Evolutionary conservation across 2,329 filamentous ascomycete genomes (phyloP), one percentile per base, ranked within the genome.

Genomic region (Talaromyces sp.): DNA sequence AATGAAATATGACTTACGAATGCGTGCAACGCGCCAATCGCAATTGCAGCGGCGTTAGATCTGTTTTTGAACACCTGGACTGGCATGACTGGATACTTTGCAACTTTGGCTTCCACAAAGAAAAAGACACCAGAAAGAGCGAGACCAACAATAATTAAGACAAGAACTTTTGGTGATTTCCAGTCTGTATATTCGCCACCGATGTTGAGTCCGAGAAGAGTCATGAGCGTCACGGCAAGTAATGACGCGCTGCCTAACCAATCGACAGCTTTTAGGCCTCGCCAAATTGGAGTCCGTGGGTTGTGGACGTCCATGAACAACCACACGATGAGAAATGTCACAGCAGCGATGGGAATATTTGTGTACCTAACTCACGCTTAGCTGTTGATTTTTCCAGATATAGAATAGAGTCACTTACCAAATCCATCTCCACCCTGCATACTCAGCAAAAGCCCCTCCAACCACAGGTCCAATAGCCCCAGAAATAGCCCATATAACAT

Each of bases 51-150:
- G 9, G 58, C 58, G n/a, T 60, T 72, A 3, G 71, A 69, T 1
- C 57, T 24, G 24, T 69, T 67, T n/a, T 64, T 66, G 62, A 75
- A 74, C 7, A 74, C 63, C 7, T 79, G 79, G 57, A 89, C 77
- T 0, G 89, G 89, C 63, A 91, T 87, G 59, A 92, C 77, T 0
- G 89, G 89, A 68, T 86, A 84, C 64, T 79, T 78, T 16, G 88
- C 88, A 13, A 90, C 68, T 75, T 82, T 62, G 9, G 48, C 47
- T 24, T 62, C 60, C 11, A 57, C 27, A n/a, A 56, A 48, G 31
- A 39, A 54, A 27, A 62, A 62, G 22, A 57, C 16, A 1, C 41
- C 27, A 1, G 50, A 39, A 43, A 62, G 39, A 2, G 39, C 35
- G 14, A 57, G 3, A 6, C 60, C 60, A 35, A 62, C 47, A 3